A percentile compares a stretch with the other conserved stretches of the same genome.
These are phyloP conservation scores for Phytophthora europaea DNA, from an alignment of 352 stramenopile species.

Conservation along the genomic window DNA sequence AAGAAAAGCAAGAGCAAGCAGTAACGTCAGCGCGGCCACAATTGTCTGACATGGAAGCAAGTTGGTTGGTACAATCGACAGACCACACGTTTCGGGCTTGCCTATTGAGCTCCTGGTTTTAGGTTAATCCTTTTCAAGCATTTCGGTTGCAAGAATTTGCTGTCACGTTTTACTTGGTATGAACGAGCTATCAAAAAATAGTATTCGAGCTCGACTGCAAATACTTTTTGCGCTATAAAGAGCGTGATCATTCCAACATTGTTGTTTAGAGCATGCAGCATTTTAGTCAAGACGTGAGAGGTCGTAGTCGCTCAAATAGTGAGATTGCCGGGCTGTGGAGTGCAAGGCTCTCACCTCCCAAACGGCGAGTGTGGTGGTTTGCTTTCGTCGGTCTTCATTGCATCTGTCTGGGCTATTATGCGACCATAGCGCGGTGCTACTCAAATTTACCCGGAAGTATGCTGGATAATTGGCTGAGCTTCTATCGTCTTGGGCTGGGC, in stretches of 20 bases:
- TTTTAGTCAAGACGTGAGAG: background rate
- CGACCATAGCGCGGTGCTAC: background rate
- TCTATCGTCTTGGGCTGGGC: slow-evolving; percentile 6
- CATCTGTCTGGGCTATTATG: slow-evolving; percentile 12
- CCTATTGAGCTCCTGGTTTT: too few species aligned
- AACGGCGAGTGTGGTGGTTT: slow-evolving; percentile 2
- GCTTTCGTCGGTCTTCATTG: slow-evolving; percentile 3
- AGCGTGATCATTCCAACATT: background rate
- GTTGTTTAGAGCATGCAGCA: background rate
- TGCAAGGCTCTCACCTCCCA: background rate
- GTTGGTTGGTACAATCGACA: too few species aligned
- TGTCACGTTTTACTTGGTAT: too few species aligned
- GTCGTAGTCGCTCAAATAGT: background rate
- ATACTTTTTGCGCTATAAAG: background rate
- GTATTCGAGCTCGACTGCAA: background rate
- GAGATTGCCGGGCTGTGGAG: background rate
- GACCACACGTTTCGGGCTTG: background rate
- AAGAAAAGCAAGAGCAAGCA: background rate
- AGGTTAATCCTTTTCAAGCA: too few species aligned
- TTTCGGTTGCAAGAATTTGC: too few species aligned
- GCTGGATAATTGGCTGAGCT: slow-evolving; percentile 7
- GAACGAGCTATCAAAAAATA: too few species aligned
- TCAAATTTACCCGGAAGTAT: slow-evolving; percentile 7
- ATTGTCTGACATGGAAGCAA: too few species aligned
- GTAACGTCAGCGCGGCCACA: background rate